Evolutionary conservation across 495 filamentous ascomycete species (phyloP).

Genomic region (Aspergillus incahuasiensis): DNA sequence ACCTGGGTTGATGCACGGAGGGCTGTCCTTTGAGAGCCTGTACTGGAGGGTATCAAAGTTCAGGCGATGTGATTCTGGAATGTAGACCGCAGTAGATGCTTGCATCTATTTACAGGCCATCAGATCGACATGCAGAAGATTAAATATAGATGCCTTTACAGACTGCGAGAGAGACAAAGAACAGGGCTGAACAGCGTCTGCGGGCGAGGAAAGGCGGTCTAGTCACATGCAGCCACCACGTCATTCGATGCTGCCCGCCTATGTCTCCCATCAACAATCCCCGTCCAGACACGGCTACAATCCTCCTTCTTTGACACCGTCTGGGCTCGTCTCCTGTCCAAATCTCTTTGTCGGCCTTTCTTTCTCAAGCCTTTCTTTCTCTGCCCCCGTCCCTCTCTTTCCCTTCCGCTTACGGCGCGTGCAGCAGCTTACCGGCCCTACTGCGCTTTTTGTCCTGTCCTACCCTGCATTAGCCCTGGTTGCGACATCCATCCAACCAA

Average conservation of each 20-base stretch:
- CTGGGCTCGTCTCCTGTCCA: background rate
- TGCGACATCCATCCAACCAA: background rate
- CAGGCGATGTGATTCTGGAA: too few relatives aligned
- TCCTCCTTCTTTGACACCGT: background rate
- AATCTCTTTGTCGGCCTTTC: background rate
- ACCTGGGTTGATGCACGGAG: too few relatives aligned
- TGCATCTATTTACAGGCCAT: too few relatives aligned
- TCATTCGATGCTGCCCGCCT: constrained; percentile 3
- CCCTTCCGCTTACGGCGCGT: background rate
- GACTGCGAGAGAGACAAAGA: background rate
- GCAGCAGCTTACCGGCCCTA: background rate
- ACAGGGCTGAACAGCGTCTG: background rate
- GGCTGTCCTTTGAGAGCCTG: too few relatives aligned
- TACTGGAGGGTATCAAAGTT: too few relatives aligned
- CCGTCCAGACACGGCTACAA: background rate
- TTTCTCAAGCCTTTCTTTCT: background rate
- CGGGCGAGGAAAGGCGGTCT: constrained; percentile 2
- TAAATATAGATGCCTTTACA: background rate
- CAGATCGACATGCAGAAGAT: background rate
- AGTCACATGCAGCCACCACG: constrained; percentile 16
- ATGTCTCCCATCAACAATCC: background rate
- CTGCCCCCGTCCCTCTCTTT: background rate
- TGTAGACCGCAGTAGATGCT: too few relatives aligned
- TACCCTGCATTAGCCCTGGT: background rate
- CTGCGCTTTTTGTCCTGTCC: background rate